A percentile compares a stretch with the other conserved stretches of the same genome.
Evolutionary conservation across 257 asterid genomes (phyloP).

Genomic region (Oldenlandia corymbosa): DNA sequence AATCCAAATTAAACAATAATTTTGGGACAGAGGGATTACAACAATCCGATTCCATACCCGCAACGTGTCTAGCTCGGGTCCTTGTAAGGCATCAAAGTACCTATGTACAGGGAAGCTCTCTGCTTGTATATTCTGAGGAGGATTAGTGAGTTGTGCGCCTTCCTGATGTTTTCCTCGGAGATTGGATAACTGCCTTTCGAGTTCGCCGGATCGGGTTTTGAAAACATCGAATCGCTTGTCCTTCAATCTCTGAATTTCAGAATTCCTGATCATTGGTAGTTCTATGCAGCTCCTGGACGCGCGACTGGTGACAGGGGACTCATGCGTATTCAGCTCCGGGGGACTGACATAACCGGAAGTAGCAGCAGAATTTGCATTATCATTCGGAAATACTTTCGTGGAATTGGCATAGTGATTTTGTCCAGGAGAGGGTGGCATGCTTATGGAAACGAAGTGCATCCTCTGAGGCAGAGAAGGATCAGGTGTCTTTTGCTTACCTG

Average conservation of each 20-base stretch:
- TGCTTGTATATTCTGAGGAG: conserved; percentile 28
- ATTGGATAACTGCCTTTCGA: conserved; percentile 65
- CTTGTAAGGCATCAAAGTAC: conserved; percentile 82
- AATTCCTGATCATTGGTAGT: conserved; percentile 30
- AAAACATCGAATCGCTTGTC: conserved; percentile 61
- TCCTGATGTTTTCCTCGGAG: conserved; percentile 40
- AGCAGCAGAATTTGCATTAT: conserved; percentile 16
- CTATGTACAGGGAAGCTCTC: conserved; percentile 45
- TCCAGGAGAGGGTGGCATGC: conserved; percentile 66
- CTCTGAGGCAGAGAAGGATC: conserved; percentile 11
- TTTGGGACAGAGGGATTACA: too few species aligned
- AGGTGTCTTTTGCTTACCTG: background rate
- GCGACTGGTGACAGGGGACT: conserved; percentile 41
- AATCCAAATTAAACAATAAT: too few species aligned
- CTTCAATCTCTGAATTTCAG: conserved; percentile 28
- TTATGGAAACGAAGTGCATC: conserved; percentile 43
- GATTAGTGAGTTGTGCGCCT: conserved; percentile 14
- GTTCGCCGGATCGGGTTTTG: conserved; percentile 76
- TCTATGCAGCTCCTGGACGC: conserved; percentile 5
- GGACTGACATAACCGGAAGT: too few species aligned
- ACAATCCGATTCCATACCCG: conserved; percentile 33
- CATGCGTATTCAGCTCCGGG: too few species aligned
- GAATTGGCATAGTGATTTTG: too few species aligned
- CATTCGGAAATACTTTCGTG: conserved; percentile 31
- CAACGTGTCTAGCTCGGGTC: conserved; percentile 75